These are phyloP conservation scores for Apiospora kogelbergensis DNA, from an alignment of 2,329 filamentous ascomycete genomes.

Conservation along the genomic window DNA sequence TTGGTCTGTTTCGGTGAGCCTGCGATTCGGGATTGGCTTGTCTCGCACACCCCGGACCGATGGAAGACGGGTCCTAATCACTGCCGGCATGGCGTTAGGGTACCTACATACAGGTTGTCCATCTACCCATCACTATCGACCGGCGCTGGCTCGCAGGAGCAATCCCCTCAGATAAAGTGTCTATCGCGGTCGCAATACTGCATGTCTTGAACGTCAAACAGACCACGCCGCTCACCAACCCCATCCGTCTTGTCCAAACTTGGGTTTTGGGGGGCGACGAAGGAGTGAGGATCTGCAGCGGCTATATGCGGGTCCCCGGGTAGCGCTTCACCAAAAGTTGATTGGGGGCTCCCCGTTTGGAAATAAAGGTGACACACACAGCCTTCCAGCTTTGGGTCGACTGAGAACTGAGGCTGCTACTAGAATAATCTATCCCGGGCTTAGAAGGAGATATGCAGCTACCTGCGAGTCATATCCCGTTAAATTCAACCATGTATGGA, in stretches of 20 bases:
- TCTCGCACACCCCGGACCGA: neutral
- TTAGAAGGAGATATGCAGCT: neutral
- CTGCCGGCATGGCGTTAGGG: neutral
- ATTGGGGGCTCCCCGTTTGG: neutral
- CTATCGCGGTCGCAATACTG: too few species aligned
- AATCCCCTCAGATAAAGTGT: neutral
- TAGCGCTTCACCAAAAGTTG: neutral
- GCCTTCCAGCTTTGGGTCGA: neutral
- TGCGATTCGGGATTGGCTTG: neutral
- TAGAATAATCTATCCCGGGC: neutral
- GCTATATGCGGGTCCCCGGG: conserved; percentile 4
- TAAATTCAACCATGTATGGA: too few species aligned
- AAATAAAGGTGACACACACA: neutral
- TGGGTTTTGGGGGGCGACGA: neutral
- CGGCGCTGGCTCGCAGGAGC: neutral
- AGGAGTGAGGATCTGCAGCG: conserved; percentile 4
- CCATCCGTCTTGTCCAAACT: neutral
- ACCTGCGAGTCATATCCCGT: neutral
- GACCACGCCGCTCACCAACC: neutral
- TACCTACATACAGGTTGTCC: neutral
- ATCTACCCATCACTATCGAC: neutral
- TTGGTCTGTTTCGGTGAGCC: neutral
- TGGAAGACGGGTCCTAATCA: neutral
- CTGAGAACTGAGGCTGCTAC: neutral
- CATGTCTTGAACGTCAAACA: neutral